A percentile compares a stretch with the other conserved stretches of the same genome.
Evolutionary conservation across 192 early-diverging fungal genomes (phyloP).

Genomic region (Jimgerdemannia flammicorona): DNA sequence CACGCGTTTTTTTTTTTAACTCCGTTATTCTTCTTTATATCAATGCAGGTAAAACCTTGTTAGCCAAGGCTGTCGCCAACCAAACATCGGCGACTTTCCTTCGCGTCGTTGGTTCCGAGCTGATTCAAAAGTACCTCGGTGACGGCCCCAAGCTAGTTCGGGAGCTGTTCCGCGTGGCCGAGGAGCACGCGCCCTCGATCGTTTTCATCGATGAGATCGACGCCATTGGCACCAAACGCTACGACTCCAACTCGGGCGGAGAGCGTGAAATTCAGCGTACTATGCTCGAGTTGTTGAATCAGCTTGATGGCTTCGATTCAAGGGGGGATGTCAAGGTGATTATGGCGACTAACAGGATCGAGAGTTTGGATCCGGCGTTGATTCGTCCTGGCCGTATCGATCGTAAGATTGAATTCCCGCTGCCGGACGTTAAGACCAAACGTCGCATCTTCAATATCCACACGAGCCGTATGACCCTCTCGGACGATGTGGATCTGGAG

Average conservation of each 20-base stretch:
- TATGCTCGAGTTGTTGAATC: slow-evolving; percentile 96
- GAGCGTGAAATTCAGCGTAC: slow-evolving; percentile 98
- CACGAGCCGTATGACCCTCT: slow-evolving; percentile 91
- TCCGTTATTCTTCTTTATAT: neutral
- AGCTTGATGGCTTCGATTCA: slow-evolving; percentile 97
- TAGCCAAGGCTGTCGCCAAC: slow-evolving; percentile 98
- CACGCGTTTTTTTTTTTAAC: neutral
- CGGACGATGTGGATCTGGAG: slow-evolving; percentile 95
- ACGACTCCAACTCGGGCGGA: slow-evolving; percentile 91
- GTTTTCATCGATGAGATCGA: slow-evolving; percentile 99
- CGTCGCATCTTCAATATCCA: slow-evolving; percentile 97
- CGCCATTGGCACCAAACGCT: slow-evolving; percentile 96
- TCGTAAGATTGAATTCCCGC: slow-evolving; percentile 98
- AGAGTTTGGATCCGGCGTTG: slow-evolving; percentile 94
- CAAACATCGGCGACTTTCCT: slow-evolving; percentile 98
- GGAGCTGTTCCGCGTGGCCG: slow-evolving; percentile 94
- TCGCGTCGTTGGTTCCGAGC: slow-evolving; percentile 94
- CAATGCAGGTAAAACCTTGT: slow-evolving; percentile 73
- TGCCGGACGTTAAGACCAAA: slow-evolving; percentile 96
- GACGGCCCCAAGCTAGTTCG: slow-evolving; percentile 98
- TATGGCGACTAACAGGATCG: slow-evolving; percentile 98
- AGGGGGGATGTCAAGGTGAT: slow-evolving; percentile 97
- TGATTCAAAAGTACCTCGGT: slow-evolving; percentile 99
- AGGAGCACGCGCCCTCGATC: slow-evolving; percentile 95
- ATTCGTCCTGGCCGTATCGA: slow-evolving; percentile 97